A percentile compares a stretch with the other conserved stretches of the same genome.
These are phyloP conservation scores for Lentinus brumalis DNA, from an alignment of 768 basidiomycete species.

Conservation along the genomic window DNA sequence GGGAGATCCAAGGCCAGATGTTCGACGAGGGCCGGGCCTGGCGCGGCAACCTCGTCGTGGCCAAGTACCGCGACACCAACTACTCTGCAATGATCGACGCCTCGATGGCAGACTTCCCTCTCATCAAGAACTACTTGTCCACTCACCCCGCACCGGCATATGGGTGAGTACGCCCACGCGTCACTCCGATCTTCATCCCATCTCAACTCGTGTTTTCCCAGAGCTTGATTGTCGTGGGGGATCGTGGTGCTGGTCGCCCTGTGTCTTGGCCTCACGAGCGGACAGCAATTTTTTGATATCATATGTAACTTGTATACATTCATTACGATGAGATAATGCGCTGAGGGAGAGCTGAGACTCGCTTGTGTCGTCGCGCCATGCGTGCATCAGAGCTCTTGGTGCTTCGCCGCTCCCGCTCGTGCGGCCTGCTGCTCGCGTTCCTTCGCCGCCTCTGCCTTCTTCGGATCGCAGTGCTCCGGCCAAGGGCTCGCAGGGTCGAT, in stretches of 20 bases:
- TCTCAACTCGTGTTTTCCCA: slow-evolving; percentile 2
- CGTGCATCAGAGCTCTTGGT: slow-evolving; percentile 15
- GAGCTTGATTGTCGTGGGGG: slow-evolving; percentile 1
- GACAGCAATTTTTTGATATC: slow-evolving; percentile 10
- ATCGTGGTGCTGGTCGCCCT: background rate
- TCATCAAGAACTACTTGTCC: slow-evolving; percentile 77
- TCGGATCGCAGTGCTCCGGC: slow-evolving; percentile 72
- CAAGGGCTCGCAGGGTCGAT: slow-evolving; percentile 78
- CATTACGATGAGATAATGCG: slow-evolving; percentile 12
- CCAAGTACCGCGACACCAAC: slow-evolving; percentile 58
- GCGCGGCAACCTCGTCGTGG: slow-evolving; percentile 79
- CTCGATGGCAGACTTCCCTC: slow-evolving; percentile 83
- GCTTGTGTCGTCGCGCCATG: background rate
- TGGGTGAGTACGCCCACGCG: slow-evolving; percentile 21
- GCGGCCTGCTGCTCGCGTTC: slow-evolving; percentile 21
- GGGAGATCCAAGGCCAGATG: slow-evolving; percentile 67
- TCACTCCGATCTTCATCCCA: slow-evolving; percentile 12
- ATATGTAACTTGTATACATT: slow-evolving; percentile 12
- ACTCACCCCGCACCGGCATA: slow-evolving; percentile 57
- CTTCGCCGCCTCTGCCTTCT: slow-evolving; percentile 42
- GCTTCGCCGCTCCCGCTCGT: slow-evolving; percentile 26
- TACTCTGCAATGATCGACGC: slow-evolving; percentile 63
- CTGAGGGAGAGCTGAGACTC: slow-evolving; percentile 1
- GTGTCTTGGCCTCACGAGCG: background rate
- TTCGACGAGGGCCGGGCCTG: slow-evolving; percentile 69